Base-by-base conservation (phyloP, 2,329 filamentous ascomycete genomes). In the Hymenoscyphus fructigenus region DNA sequence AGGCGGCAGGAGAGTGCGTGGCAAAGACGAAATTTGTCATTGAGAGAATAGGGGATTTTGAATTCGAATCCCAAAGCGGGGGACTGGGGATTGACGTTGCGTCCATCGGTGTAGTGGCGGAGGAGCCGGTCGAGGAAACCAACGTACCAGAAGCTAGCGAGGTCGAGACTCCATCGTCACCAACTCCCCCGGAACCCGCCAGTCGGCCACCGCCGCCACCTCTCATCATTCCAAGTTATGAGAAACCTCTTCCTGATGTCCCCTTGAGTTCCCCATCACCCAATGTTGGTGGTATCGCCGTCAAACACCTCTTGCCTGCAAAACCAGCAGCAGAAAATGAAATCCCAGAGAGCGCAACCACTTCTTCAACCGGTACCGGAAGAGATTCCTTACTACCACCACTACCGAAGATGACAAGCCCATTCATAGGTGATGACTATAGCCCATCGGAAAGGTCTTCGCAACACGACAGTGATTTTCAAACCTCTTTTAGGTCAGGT, bases 1-100 rank as follows among this genome's bases (percentile, higher is more conserved):
- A 92, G 70, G 91, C 92, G 26, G 93, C 93, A 56, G 94, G 94
- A 50, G 93, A 97, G 71, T 97, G 94, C 76, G 91, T 97, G 23
- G 89, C 91, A 6, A 94, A 93, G 78, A 90, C 93, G 12, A 92
- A 92, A 72, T 84, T 87, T 75, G 88, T 96, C 56, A 90, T 99
- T 65, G 93, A 97, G 78, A 85, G 90, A 66, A 92, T 95, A 68
- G 93, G 93, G 23, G 93, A 97, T 76, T 96, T 97, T 69, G 93
- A 97, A 76, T 87, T 93, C 70, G 87, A 90, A 69, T 75, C 79
- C 44, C 79, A 79, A 20, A 77, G 74, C 68, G 78, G 73, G 47
- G 77, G 81, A 34, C 77, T 91, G 29, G 84, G 83, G 7, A 82
- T 89, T 60, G 84, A 88, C 67, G 75, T 70, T 50, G 56, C 68